A percentile compares a stretch with the other conserved stretches of the same genome.
These are phyloP conservation scores for Sporothrix inflata DNA, from an alignment of 2,329 filamentous ascomycete genomes.

Conservation along the genomic window DNA sequence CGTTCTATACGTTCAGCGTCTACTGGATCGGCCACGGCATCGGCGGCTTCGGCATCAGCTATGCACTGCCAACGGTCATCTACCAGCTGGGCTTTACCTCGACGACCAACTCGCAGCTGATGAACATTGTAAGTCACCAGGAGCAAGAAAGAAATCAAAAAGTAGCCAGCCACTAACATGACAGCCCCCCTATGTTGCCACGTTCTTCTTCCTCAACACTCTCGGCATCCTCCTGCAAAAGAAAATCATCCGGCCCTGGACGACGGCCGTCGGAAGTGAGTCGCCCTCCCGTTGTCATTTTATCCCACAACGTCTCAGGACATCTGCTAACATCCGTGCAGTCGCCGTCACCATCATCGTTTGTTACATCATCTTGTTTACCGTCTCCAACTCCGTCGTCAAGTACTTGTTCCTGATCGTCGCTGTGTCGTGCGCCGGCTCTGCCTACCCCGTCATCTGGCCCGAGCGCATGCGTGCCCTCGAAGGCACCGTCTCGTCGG, in stretches of 20 bases:
- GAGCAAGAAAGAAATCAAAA: too few species aligned
- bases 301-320: too few species aligned
- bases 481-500: slow-evolving; percentile 46
- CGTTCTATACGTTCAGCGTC: slow-evolving; percentile 44
- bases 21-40: slow-evolving; percentile 50
- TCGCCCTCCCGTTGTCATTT: slow-evolving; percentile 30
- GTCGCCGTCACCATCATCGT: slow-evolving; percentile 45
- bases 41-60: slow-evolving; percentile 47
- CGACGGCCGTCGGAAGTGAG: slow-evolving; percentile 45
- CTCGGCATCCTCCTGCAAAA: slow-evolving; percentile 43
- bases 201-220: slow-evolving; percentile 45
- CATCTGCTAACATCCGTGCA: slow-evolving; percentile 23
- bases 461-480: slow-evolving; percentile 48
- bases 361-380: slow-evolving; percentile 47
- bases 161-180: too few species aligned
- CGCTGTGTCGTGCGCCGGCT: slow-evolving; percentile 44
- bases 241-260: slow-evolving; percentile 45
- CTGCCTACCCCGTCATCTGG: slow-evolving; percentile 50
- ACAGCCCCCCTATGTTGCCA: slow-evolving; percentile 45
- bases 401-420: slow-evolving; percentile 45
- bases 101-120: slow-evolving; percentile 47
- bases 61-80: slow-evolving; percentile 48
- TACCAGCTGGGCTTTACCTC: slow-evolving; percentile 48
- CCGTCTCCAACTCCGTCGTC: slow-evolving; percentile 41
- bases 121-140: slow-evolving; percentile 46